Percentiles rank a stretch among this genome's conserved stretches.
These are phyloP conservation scores for Anthostomella pinea DNA, from an alignment of 2,329 filamentous ascomycete species.

Conservation along the genomic window DNA sequence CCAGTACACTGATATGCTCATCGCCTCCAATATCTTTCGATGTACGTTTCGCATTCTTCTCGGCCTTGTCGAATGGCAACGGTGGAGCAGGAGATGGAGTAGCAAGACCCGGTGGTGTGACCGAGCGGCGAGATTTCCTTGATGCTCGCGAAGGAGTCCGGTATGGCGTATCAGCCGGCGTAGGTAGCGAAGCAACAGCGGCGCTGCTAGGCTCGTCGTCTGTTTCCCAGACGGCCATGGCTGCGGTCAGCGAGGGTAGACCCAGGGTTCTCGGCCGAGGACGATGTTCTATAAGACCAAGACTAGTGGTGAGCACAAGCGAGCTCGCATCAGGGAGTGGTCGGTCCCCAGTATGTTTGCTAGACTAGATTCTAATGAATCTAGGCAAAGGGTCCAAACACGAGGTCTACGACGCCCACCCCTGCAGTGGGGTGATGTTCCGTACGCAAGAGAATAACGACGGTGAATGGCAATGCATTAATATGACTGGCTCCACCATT, in stretches of 20 bases:
- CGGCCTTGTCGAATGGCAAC: slow-evolving; percentile 39
- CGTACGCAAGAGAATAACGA: background rate
- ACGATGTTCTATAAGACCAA: slow-evolving; percentile 13
- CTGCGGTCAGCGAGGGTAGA: slow-evolving; percentile 14
- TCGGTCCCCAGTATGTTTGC: slow-evolving; percentile 5
- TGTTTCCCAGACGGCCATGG: slow-evolving; percentile 59
- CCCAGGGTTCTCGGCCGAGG: slow-evolving; percentile 12
- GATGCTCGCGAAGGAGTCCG: slow-evolving; percentile 66
- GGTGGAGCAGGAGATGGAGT: slow-evolving; percentile 58
- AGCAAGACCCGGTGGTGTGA: slow-evolving; percentile 57
- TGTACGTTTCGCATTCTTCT: slow-evolving; percentile 48
- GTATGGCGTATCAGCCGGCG: slow-evolving; percentile 69
- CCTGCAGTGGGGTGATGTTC: background rate
- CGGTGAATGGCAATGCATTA: background rate
- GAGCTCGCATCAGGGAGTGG: slow-evolving; percentile 8
- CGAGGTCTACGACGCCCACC: background rate
- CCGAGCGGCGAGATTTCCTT: slow-evolving; percentile 61
- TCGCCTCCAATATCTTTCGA: slow-evolving; percentile 61
- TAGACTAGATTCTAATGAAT: slow-evolving; percentile 15
- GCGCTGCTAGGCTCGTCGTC: slow-evolving; percentile 60
- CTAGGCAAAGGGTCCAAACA: slow-evolving; percentile 12
- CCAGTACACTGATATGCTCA: slow-evolving; percentile 71
- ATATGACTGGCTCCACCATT: background rate
- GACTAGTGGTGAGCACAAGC: slow-evolving; percentile 7
- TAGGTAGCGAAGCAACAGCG: slow-evolving; percentile 61